Percentiles rank a stretch among this genome's conserved stretches.
These are phyloP conservation scores for Anaeramoeba flamelloides DNA, from an alignment of 78 protist genomes.

Conservation along the genomic window DNA sequence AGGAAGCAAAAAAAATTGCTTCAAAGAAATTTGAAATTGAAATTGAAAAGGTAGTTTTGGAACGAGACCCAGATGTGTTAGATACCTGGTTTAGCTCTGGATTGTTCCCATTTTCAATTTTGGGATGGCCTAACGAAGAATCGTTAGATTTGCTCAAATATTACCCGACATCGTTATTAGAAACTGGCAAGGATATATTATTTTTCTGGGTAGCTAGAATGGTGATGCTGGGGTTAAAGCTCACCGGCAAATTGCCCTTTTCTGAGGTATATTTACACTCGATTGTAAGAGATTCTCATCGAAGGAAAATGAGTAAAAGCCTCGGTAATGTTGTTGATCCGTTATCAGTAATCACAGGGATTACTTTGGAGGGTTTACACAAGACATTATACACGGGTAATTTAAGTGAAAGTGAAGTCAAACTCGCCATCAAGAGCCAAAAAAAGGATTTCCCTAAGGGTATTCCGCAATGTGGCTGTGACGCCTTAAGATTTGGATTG, in stretches of 20 bases:
- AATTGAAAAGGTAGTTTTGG: conserved; percentile 18
- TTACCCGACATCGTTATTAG: conserved; percentile 79
- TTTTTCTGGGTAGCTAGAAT: conserved; percentile 99
- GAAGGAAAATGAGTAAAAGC: conserved; percentile 78
- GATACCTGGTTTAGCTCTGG: conserved; percentile 99
- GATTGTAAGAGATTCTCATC: conserved; percentile 77
- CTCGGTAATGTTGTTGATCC: conserved; percentile 95
- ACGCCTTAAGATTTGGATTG: conserved; percentile 87
- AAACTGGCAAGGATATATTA: conserved; percentile 96
- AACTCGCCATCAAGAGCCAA: conserved; percentile 30
- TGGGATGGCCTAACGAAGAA: conserved; percentile 36
- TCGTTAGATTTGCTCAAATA: conserved; percentile 31
- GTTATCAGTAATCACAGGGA: conserved; percentile 70
- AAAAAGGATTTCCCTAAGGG: conserved; percentile 76
- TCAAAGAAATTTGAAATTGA: background rate
- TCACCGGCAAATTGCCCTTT: conserved; percentile 78
- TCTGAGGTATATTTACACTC: conserved; percentile 71
- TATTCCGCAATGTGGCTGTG: conserved; percentile 90
- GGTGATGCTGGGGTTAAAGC: conserved; percentile 83
- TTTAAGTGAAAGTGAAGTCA: too few relatives aligned
- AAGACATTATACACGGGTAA: too few relatives aligned
- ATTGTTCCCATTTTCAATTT: conserved; percentile 86
- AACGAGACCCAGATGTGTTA: conserved; percentile 92
- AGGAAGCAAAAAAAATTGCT: conserved; percentile 16
- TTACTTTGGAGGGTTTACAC: too few relatives aligned